phyloP scores from a whole-genome alignment of 2,329 filamentous ascomycete species.

The Sporothrix phasma region DNA sequence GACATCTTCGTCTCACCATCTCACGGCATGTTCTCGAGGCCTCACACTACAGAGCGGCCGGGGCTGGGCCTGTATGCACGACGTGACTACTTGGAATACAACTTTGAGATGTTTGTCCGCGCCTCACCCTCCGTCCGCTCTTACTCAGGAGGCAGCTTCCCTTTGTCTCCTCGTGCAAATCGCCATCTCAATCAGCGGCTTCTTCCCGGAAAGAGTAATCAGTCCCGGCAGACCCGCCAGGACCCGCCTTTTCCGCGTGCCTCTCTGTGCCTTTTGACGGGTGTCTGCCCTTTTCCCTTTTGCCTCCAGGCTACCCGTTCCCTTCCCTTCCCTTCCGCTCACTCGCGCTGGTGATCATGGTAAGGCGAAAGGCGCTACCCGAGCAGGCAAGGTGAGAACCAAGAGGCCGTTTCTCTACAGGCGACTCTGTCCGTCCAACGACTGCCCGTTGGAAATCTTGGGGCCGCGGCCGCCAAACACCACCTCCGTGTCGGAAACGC shows the following conservation, averaged over 20 bases:
- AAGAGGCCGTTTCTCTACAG: not conserved
- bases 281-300: not conserved
- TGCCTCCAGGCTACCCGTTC: not conserved
- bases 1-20: not conserved
- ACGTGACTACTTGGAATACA: too few relatives aligned
- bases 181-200: not conserved
- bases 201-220: slow-evolving; percentile 2
- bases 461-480: too few relatives aligned
- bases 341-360: not conserved
- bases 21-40: not conserved
- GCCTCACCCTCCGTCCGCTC: not conserved
- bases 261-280: not conserved
- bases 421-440: not conserved
- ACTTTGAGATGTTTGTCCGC: slow-evolving; percentile 1
- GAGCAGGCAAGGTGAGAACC: not conserved
- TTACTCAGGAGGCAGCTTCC: not conserved
- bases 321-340: not conserved
- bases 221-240: not conserved
- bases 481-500: too few relatives aligned
- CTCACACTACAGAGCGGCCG: too few relatives aligned
- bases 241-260: not conserved
- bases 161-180: not conserved
- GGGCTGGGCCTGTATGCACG: too few relatives aligned
- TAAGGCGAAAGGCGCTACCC: not conserved
- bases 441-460: too few relatives aligned